Base-by-base conservation (phyloP, 2,329 filamentous ascomycete genomes). In the Myriosclerotinia duriaeana region DNA sequence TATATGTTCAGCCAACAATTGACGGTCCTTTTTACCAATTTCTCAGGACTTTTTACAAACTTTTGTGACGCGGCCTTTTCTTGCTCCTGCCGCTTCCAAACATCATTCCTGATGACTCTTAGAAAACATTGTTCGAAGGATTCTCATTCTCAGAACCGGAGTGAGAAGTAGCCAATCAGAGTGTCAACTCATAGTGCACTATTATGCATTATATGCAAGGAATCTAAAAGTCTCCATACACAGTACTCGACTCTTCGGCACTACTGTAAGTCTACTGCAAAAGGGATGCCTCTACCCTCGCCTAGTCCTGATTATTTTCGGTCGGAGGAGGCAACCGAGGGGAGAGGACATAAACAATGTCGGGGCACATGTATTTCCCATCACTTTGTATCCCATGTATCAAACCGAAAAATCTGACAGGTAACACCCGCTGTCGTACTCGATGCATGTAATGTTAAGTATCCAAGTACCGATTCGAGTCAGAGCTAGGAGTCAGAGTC, bases 381-480 rank as follows among this genome's bases (percentile, higher is more conserved):
- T 30, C 40, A 63, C 38, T 38, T 55, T 44, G 60, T 54, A 55
- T 34, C 20, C 15, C 61, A 55, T 36, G 52, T 64, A 38, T 52
- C 15, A 56, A 36, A 38, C 61, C 26, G 40, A 56, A 26, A 46
- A 38, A 64, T 46, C 53, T 64, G 61, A 58, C 61, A 64, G 52
- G 52, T 64, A 56, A 64, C 61, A 64, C 61, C 61, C 61, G 61
- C 52, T 56, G 61, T 56, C 46, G 59, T 62, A 53, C 46, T 48
- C 48, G 34, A 58, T 56, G 26, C 40, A 56, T 46, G 26, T 34
- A 50, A 38, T 26, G 14, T 46, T 15, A 36, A 20, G n/a, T 62
- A 22, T 22, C 50, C 17, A 52, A 53, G 46, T 20, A 38, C 52
- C 53, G 50, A 44, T 46, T 56, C 61, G 61, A 55, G 50, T 46